Conservation (phyloP, 73 alveolate genomes). For the Durusdinium trenchii region DNA sequence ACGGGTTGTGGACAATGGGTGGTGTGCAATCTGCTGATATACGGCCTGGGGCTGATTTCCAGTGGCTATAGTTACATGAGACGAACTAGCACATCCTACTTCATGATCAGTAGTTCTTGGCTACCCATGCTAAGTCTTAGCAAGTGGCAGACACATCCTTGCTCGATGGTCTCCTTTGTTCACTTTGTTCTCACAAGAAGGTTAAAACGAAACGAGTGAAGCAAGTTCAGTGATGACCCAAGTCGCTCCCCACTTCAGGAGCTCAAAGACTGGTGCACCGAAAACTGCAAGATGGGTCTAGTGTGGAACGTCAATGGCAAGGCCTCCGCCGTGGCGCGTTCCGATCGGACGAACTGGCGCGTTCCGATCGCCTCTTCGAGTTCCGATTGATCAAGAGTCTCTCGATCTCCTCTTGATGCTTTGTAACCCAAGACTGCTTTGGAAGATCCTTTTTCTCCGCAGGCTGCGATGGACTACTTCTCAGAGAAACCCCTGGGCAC, state of each 20-base stretch:
- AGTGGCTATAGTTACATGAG: too few species aligned
- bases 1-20: too few species aligned
- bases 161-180: neutral
- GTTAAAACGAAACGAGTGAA: neutral
- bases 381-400: too few species aligned
- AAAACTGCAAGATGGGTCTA: conserved; percentile 78
- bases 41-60: too few species aligned
- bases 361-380: too few species aligned
- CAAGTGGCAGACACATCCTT: neutral
- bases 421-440: too few species aligned
- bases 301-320: conserved; percentile 64
- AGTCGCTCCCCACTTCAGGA: neutral
- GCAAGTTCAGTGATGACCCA: neutral
- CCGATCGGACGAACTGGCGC: too few species aligned
- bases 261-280: conserved; percentile 82
- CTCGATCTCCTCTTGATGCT: too few species aligned
- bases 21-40: neutral
- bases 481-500: conserved; percentile 38
- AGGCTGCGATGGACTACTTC: conserved; percentile 73
- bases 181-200: neutral
- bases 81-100: too few species aligned
- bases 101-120: too few species aligned
- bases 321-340: neutral
- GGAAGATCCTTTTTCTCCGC: too few species aligned
- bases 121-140: too few species aligned